Evolutionary conservation across 2,329 filamentous ascomycete genomes (phyloP), one percentile per base, ranked within the genome.

Genomic region (Geoglossum cookeanum): DNA sequence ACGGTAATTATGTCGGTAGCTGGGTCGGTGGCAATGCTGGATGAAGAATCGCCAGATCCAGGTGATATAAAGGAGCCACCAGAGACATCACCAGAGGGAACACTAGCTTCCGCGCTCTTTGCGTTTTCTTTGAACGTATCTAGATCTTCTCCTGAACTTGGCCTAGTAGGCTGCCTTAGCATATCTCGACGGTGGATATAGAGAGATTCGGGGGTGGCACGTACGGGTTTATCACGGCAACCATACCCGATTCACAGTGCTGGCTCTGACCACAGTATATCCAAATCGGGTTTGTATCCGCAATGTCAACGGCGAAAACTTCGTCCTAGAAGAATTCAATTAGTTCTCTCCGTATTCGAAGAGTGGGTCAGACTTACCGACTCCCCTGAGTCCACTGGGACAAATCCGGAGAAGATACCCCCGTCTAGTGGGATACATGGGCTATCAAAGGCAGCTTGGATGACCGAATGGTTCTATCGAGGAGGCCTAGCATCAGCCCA

Each of bases 221-320:
- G 70, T 70, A 85, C 81, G 83, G 79, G 69, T 89, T 88, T 66
- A 89, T 81, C 33, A 85, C 84, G 72, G 86, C 83, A 58, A 77
- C 76, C 83, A 89, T 89, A 60, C 84, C 84, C 53, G 67, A 71
- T 68, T 88, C 78, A 70, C 87, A 92, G 72, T 92, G 87, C 65
- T 75, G 78, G 53, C 68, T 80, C 68, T 88, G 83, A 33, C 79
- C 80, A 71, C 86, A 91, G 75, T 84, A 91, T 61, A 86, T 71
- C 85, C 87, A 91, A 61, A 90, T 74, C 33, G 87, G 86, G 57
- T 76, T 82, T 49, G 76, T 78, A 68, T 80, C 75, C 65, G 81
- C 83, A 68, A 92, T 72, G 67, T 75, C 76, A 64, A 91, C 44
- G n/a, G 22, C 44, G 15, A 47, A 47, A 3, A 47, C 44, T 47